Evolutionary conservation across 768 basidiomycete genomes (phyloP).

Genomic region (Tulasnella sp.): DNA sequence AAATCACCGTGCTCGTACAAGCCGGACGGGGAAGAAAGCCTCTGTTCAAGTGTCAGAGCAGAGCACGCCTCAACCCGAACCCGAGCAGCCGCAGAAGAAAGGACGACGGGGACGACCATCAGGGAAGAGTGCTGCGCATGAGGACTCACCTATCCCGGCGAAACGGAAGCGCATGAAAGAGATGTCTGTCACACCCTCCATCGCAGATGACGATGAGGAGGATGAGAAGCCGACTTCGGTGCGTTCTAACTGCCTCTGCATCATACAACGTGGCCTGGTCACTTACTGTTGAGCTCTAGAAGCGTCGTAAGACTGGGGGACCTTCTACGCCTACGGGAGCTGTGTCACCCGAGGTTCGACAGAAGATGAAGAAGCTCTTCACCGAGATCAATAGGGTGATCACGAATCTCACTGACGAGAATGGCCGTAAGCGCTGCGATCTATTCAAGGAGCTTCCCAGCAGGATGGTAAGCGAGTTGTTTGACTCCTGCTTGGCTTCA

Average conservation of each 20-base stretch:
- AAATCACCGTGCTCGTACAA: slow-evolving; percentile 17
- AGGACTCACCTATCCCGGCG: slow-evolving; percentile 17
- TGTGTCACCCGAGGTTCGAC: slow-evolving; percentile 40
- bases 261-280: slow-evolving; percentile 9
- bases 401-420: slow-evolving; percentile 55
- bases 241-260: slow-evolving; percentile 24
- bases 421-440: slow-evolving; percentile 71
- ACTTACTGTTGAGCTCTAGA: slow-evolving; percentile 34
- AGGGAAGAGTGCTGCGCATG: slow-evolving; percentile 1
- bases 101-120: slow-evolving; percentile 24
- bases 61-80: slow-evolving; percentile 4
- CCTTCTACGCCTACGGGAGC: slow-evolving; percentile 38
- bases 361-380: slow-evolving; percentile 75
- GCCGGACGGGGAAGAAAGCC: slow-evolving; percentile 5
- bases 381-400: slow-evolving; percentile 67
- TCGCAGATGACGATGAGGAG: slow-evolving; percentile 58
- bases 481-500: not conserved
- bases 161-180: slow-evolving; percentile 77
- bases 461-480: slow-evolving; percentile 41
- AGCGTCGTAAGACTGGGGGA: slow-evolving; percentile 72
- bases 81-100: slow-evolving; percentile 63
- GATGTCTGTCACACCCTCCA: slow-evolving; percentile 65
- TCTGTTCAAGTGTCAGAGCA: slow-evolving; percentile 1
- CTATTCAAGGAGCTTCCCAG: slow-evolving; percentile 80
- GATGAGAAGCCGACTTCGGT: slow-evolving; percentile 52